Evolutionary conservation across 208 protist species (phyloP), one percentile per base, ranked within the genome.

Genomic region (Wallacemonas sp.): DNA sequence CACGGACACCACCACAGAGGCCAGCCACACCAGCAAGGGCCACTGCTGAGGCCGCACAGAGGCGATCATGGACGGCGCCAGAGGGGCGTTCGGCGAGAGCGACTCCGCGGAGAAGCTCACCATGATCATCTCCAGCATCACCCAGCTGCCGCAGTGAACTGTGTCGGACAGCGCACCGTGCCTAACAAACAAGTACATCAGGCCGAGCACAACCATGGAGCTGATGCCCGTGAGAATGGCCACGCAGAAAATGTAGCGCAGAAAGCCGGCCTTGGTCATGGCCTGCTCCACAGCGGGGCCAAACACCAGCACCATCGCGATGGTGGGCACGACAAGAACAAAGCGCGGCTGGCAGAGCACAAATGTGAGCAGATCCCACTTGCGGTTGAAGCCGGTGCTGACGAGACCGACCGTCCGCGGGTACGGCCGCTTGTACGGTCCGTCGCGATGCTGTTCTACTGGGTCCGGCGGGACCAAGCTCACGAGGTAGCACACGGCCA

Each of bases 81-180:
- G 7, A 10, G 28, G 8, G 5, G 28, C n/a, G 26, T 7, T 36
- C 20, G 49, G 11, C 8, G 44, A 8, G 18, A 22, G 5, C 16
- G 44, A 49, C 44, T 49, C 44, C 11, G 52, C 52, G 4, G 52
- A 25, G 8, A 59, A 36, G 52, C 31, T 29, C n/a, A 59, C 14
- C 52, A 70, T 57, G 26, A 84, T 46, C 10, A 71, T 70, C 23
- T 77, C 68, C 2, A 71, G 75, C 8, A 72, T 29, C 14, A 76
- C 69, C 78, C 77, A 84, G 38, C 72, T 41, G 14, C 82, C 82
- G 16, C 67, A 74, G 65, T 76, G 82, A 11, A 62, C 41, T 23
- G 45, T n/a, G 10, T 33, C 52, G 52, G 18, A 4, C 4, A 36
- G n/a, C n/a, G n/a, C n/a, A n/a, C n/a, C n/a, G n/a, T n/a, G n/a